These are phyloP conservation scores for Ceratocystis lukuohia DNA, from an alignment of 2,329 filamentous ascomycete genomes.

Conservation along the genomic window DNA sequence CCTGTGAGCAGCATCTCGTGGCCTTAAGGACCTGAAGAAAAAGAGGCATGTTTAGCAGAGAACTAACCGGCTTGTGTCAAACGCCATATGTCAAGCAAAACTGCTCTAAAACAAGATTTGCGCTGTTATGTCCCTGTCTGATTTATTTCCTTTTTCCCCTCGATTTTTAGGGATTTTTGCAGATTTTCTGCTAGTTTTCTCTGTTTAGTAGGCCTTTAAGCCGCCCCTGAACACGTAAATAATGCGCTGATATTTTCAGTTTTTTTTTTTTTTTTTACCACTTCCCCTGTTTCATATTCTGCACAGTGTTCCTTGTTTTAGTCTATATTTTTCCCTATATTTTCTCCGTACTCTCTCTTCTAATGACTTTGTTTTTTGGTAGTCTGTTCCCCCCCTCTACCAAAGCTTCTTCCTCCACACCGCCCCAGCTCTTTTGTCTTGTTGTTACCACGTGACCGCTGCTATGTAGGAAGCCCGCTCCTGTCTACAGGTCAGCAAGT, in stretches of 20 bases:
- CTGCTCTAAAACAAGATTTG: slow-evolving; percentile 4
- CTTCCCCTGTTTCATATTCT: not conserved
- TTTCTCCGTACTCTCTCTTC: not conserved
- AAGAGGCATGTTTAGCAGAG: no score
- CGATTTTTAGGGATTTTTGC: not conserved
- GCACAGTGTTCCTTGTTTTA: not conserved
- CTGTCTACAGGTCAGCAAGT: no score
- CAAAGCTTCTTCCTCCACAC: not conserved
- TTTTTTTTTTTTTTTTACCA: no score
- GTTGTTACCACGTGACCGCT: not conserved
- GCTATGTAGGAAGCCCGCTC: not conserved
- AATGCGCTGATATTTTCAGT: not conserved
- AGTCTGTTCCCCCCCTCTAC: not conserved
- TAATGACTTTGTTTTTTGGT: not conserved
- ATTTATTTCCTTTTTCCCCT: not conserved
- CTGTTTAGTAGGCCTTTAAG: not conserved
- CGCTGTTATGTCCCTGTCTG: not conserved
- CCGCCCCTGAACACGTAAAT: not conserved
- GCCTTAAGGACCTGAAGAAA: no score
- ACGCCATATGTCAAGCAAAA: slow-evolving; percentile 7
- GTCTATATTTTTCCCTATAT: not conserved
- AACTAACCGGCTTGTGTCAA: not conserved
- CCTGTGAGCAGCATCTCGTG: not conserved
- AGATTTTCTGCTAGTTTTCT: not conserved
- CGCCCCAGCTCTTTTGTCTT: not conserved